phyloP scores from a whole-genome alignment of 805 yeast species.

The Pichia pseudocactophila region DNA sequence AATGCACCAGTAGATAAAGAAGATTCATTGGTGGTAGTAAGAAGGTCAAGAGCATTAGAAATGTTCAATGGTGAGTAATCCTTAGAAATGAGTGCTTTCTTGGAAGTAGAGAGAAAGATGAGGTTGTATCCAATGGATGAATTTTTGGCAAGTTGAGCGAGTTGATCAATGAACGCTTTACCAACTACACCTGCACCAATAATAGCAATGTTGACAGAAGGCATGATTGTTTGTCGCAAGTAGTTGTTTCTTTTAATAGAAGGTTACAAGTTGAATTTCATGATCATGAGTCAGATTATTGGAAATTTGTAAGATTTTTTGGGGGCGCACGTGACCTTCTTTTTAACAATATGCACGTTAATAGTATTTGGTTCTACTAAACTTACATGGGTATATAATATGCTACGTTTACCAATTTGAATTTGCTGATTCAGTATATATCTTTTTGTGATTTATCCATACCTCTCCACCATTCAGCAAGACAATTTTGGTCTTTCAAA shows the following conservation, averaged over 20 bases:
- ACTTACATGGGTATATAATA: too few relatives aligned
- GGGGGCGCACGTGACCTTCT: too few relatives aligned
- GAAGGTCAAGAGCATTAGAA: conserved; percentile 43
- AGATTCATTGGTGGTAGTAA: conserved; percentile 37
- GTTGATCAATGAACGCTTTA: conserved; percentile 78
- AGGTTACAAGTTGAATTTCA: too few relatives aligned
- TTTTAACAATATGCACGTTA: too few relatives aligned
- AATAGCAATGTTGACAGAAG: conserved; percentile 58
- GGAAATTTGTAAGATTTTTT: too few relatives aligned
- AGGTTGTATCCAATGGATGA: conserved; percentile 52
- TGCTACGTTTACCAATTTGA: too few relatives aligned
- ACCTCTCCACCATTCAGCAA: conserved; percentile 58
- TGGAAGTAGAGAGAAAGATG: conserved; percentile 68
- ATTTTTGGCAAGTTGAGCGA: conserved; percentile 45
- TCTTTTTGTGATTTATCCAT: conserved; percentile 23
- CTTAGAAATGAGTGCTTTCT: conserved; percentile 55
- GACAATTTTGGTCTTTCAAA: conserved; percentile 62
- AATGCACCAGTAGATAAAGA: conserved; percentile 51
- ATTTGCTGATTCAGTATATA: conserved; percentile 19
- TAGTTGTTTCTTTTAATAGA: neutral
- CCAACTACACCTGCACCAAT: conserved; percentile 95
- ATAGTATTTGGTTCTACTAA: too few relatives aligned
- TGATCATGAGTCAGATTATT: neutral
- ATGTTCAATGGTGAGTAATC: conserved; percentile 69
- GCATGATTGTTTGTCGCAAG: conserved; percentile 26